phyloP scores from a whole-genome alignment of 1,284 basidiomycete genomes.

The Singerocomus rubriflavus region DNA sequence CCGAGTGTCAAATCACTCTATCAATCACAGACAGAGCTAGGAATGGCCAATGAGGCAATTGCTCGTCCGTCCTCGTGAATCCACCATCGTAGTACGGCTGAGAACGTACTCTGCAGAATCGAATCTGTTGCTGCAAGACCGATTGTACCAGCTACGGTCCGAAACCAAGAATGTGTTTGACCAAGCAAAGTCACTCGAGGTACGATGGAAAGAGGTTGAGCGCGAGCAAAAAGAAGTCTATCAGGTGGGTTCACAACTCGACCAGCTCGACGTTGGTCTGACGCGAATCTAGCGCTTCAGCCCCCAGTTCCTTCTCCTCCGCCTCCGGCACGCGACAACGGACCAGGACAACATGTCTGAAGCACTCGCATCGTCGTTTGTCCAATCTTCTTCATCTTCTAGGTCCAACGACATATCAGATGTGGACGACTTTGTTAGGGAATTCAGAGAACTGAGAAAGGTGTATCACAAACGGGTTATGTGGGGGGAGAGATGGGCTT shows the following conservation, averaged over 20 bases:
- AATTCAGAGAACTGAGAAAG: conserved; percentile 84
- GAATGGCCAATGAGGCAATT: conserved; percentile 78
- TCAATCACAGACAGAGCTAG: conserved; percentile 71
- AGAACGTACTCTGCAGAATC: conserved; percentile 40
- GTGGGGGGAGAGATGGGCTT: conserved; percentile 83
- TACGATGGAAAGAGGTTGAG: conserved; percentile 80
- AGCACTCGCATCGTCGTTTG: conserved; percentile 73
- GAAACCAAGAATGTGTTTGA: conserved; percentile 85
- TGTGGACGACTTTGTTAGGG: conserved; percentile 82
- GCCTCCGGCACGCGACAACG: conserved; percentile 80
- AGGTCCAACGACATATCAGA: conserved; percentile 48
- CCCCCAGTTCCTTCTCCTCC: conserved; percentile 82
- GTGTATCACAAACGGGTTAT: conserved; percentile 87
- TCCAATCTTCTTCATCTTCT: conserved; percentile 51
- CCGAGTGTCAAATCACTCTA: conserved; percentile 71
- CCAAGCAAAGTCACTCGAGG: conserved; percentile 76
- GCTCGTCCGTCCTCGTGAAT: conserved; percentile 57
- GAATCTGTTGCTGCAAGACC: conserved; percentile 74
- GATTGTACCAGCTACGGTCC: conserved; percentile 66
- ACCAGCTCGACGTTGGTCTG: conserved; percentile 7
- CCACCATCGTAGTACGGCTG: conserved; percentile 3
- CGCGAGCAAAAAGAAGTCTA: conserved; percentile 84
- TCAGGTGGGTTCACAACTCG: conserved; percentile 52
- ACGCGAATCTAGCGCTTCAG: conserved; percentile 63
- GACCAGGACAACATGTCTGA: conserved; percentile 89